phyloP scores from a whole-genome alignment of 2,329 filamentous ascomycete genomes.

The Nemania abortiva region DNA sequence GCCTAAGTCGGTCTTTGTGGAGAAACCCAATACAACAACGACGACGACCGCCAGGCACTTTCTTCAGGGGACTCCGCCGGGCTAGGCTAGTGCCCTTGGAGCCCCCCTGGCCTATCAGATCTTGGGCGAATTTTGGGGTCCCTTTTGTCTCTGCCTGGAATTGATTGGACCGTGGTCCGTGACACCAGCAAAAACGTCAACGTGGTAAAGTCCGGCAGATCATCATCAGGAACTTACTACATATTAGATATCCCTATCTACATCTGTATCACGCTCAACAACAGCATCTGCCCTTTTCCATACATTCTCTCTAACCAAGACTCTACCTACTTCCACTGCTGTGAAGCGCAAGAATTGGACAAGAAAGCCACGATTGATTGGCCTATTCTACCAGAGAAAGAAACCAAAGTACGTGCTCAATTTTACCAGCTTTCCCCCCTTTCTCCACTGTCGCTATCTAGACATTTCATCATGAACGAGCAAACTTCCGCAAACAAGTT shows the following conservation, averaged over 20 bases:
- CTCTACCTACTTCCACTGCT: neutral
- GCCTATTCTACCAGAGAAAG: slow-evolving; percentile 1
- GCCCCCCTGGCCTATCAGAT: slow-evolving; percentile 7
- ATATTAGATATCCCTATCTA: neutral
- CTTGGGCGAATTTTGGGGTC: neutral
- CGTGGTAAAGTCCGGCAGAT: slow-evolving; percentile 37
- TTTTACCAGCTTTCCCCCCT: slow-evolving; percentile 23
- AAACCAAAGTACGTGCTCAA: slow-evolving; percentile 22
- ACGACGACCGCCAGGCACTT: neutral
- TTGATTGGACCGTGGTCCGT: slow-evolving; percentile 7
- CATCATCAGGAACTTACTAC: slow-evolving; percentile 19
- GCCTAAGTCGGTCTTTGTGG: slow-evolving; percentile 19
- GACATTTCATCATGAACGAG: neutral
- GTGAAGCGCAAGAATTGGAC: neutral
- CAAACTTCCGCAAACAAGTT: slow-evolving; percentile 21
- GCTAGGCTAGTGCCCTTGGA: slow-evolving; percentile 33
- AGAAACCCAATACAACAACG: slow-evolving; percentile 24
- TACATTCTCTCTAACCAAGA: neutral
- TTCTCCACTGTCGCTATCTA: slow-evolving; percentile 27
- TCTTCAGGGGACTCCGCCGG: slow-evolving; percentile 22
- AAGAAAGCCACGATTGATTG: neutral
- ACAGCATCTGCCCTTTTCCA: neutral
- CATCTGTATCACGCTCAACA: neutral
- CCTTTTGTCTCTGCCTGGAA: slow-evolving; percentile 21
- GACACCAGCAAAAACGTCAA: slow-evolving; percentile 23